Conservation (phyloP, 192 early-diverging fungal genomes). For the Coemansia sp. region DNA sequence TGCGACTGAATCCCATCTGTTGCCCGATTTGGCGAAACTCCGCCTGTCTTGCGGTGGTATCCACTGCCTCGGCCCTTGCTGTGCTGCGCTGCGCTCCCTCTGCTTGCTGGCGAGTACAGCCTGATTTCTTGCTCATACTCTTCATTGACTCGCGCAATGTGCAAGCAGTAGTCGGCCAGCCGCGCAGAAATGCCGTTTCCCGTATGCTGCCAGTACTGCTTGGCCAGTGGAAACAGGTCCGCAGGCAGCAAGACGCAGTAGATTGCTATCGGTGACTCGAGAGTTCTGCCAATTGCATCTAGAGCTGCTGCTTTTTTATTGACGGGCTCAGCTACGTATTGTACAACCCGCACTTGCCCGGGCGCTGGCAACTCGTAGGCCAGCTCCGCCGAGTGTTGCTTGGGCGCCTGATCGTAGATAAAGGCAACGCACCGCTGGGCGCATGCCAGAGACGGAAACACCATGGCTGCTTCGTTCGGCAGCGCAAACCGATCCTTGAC, state of each 20-base stretch:
- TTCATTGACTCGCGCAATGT: conserved; percentile 64
- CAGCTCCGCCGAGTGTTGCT: conserved; percentile 15
- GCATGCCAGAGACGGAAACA: conserved; percentile 71
- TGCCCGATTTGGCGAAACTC: neutral
- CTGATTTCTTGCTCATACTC: conserved; percentile 27
- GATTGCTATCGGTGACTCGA: conserved; percentile 58
- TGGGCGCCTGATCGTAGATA: conserved; percentile 47
- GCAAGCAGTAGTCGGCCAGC: conserved; percentile 80
- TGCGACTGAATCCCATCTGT: conserved; percentile 20
- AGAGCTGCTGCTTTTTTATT: conserved; percentile 45
- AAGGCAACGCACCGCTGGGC: conserved; percentile 60
- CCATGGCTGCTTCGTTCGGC: conserved; percentile 65
- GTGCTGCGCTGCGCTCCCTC: conserved; percentile 2
- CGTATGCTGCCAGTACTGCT: conserved; percentile 96
- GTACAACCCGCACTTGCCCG: conserved; percentile 47
- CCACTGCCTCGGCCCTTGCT: neutral
- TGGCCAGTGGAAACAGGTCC: conserved; percentile 70
- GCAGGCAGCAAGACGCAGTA: conserved; percentile 76
- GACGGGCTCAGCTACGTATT: conserved; percentile 37
- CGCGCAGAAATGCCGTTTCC: conserved; percentile 88
- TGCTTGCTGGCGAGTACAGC: conserved; percentile 19
- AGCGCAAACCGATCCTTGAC: conserved; percentile 57
- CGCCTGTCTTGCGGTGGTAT: neutral
- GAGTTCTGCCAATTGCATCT: conserved; percentile 47
- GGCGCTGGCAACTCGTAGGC: conserved; percentile 20